Percentiles rank a stretch among this genome's conserved stretches.
Conservation (phyloP, 2,329 filamentous ascomycete genomes). For the Fusarium abutilonis region DNA sequence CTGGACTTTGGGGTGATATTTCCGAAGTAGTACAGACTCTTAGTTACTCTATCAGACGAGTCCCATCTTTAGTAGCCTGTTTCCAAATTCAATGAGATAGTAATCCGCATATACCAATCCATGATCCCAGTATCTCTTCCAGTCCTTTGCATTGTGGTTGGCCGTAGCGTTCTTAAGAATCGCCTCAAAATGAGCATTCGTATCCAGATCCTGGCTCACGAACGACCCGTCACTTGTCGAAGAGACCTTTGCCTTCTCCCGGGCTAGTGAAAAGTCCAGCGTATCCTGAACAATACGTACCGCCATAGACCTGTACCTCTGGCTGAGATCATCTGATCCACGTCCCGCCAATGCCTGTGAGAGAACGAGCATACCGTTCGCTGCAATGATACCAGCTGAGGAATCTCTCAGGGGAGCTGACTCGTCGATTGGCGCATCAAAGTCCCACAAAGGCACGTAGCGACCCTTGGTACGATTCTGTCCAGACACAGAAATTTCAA, state of each 20-base stretch:
- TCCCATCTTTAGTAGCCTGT: slow-evolving; percentile 30
- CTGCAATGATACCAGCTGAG: slow-evolving; percentile 52
- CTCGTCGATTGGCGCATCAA: slow-evolving; percentile 56
- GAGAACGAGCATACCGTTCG: slow-evolving; percentile 53
- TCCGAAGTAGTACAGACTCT: background rate
- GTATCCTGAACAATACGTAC: slow-evolving; percentile 47
- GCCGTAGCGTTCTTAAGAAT: slow-evolving; percentile 50
- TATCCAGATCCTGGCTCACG: slow-evolving; percentile 6
- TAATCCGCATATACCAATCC: slow-evolving; percentile 62
- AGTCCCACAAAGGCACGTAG: slow-evolving; percentile 55
- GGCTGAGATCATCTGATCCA: slow-evolving; percentile 21
- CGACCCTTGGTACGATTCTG: slow-evolving; percentile 31
- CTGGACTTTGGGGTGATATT: slow-evolving; percentile 12
- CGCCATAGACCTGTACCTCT: slow-evolving; percentile 45
- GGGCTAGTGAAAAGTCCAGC: slow-evolving; percentile 42
- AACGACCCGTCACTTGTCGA: background rate
- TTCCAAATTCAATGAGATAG: slow-evolving; percentile 52
- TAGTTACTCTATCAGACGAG: background rate
- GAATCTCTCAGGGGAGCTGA: slow-evolving; percentile 48
- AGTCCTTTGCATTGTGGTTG: slow-evolving; percentile 48
- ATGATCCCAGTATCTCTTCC: slow-evolving; percentile 49
- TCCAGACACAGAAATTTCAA: slow-evolving; percentile 34
- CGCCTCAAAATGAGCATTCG: slow-evolving; percentile 43
- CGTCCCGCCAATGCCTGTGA: slow-evolving; percentile 47
- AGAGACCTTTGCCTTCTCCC: slow-evolving; percentile 15